Evolutionary conservation across 2,329 filamentous ascomycete species (phyloP), one percentile per base, ranked within the genome.

Genomic region (Plectosphaerella plurivora): DNA sequence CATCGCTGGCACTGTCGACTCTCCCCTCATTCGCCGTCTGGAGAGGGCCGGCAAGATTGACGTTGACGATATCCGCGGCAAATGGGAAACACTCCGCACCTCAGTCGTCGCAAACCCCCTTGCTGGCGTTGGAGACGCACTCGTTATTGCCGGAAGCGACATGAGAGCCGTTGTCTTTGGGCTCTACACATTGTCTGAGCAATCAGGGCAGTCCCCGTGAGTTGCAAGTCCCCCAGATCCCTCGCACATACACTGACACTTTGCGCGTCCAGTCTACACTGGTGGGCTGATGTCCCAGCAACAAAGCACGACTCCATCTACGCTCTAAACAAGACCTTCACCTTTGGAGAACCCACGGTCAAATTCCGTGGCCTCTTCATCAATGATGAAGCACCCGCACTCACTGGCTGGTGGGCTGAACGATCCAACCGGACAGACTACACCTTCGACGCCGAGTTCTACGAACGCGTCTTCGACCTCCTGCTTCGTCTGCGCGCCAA

Each of bases 401-500:
- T 55, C 10, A 33, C 33, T 14, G 48, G 51, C 20, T 55, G 53
- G 53, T 55, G 53, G 53, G 50, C 47, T 3, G 24, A 44, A 10
- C 49, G 53, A 14, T 42, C 47, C 15, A 46, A 49, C 41, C 33
- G 36, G 4, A 47, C 44, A 18, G 41, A 53, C 47, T 53, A 48
- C 41, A 50, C 53, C 15, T 51, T 55, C n/a, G 51, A 80, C 50
- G 71, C 78, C 12, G 76, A 78, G 4, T 87, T 89, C 64, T 87
- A 89, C 65, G 69, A 75, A 4, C 77, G 77, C 41, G 79, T 89
- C 16, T 88, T 88, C 56, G 86, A 89, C 67, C 71, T 89, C 2
- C 69, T 89, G 5, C 76, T 89, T 12, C 76, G 86, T 14, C 72
- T 86, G 41, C 77, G 80, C 49, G 86, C 85, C 15, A 89, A 89